Percentiles rank a stretch among this genome's conserved stretches.
phyloP scores from a whole-genome alignment of 352 stramenopile species.

The Paralagenidium karlingii region DNA sequence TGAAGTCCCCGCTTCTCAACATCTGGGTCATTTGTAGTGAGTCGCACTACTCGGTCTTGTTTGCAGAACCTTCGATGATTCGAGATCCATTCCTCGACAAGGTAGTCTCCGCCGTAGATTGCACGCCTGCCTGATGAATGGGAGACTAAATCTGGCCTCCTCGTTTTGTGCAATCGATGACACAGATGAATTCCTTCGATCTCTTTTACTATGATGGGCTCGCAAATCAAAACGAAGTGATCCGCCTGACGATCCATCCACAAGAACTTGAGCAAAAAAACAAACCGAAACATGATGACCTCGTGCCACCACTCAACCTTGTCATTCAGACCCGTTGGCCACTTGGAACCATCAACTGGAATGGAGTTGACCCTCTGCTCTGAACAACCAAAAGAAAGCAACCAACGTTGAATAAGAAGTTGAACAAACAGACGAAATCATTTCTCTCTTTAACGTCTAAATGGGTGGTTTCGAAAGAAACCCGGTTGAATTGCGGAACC shows the following conservation, averaged over 20 bases:
- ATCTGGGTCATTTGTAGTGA: slow-evolving; percentile 89
- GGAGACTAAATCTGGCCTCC: no score
- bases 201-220: slow-evolving; percentile 85
- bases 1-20: slow-evolving; percentile 66
- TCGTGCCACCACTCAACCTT: slow-evolving; percentile 78
- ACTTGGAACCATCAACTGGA: slow-evolving; percentile 70
- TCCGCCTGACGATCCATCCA: slow-evolving; percentile 34
- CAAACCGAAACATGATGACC: slow-evolving; percentile 29
- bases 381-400: no score
- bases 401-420: no score
- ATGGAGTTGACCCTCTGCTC: slow-evolving; percentile 75
- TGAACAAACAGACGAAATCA: no score
- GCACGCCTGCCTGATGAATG: no score
- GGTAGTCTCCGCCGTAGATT: no score
- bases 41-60: slow-evolving; percentile 88
- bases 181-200: slow-evolving; percentile 22
- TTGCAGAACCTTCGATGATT: slow-evolving; percentile 22
- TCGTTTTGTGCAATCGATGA: background rate
- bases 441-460: no score
- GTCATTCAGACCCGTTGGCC: slow-evolving; percentile 86
- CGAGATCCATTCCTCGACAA: slow-evolving; percentile 12
- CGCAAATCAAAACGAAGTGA: slow-evolving; percentile 80
- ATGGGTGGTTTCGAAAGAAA: no score
- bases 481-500: no score
- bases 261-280: slow-evolving; percentile 8